Evolutionary conservation across 495 filamentous ascomycete species (phyloP).

Genomic region (Penicillium dipodomyicola): DNA sequence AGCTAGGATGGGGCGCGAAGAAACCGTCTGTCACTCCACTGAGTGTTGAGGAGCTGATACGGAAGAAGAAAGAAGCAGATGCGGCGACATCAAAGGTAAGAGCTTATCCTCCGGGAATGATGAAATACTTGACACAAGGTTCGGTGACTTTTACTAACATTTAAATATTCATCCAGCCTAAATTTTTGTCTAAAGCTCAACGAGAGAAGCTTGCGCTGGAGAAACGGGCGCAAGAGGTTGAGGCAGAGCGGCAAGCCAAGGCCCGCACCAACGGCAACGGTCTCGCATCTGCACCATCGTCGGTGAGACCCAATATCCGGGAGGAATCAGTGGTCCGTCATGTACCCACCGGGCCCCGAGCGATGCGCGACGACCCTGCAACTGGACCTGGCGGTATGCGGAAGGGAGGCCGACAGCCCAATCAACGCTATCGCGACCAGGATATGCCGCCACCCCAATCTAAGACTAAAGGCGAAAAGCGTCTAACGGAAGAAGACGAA

Average conservation of each 20-base stretch:
- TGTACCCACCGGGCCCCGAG: slow-evolving; percentile 77
- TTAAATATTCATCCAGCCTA: slow-evolving; percentile 57
- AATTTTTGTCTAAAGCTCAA: slow-evolving; percentile 87
- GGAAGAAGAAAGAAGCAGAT: slow-evolving; percentile 76
- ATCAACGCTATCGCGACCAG: slow-evolving; percentile 53
- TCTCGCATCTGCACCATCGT: slow-evolving; percentile 3
- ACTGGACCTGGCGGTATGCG: slow-evolving; percentile 56
- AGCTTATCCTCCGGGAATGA: slow-evolving; percentile 12
- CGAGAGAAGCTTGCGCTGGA: slow-evolving; percentile 83
- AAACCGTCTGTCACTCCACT: slow-evolving; percentile 50
- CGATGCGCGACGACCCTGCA: slow-evolving; percentile 61
- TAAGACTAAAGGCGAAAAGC: slow-evolving; percentile 51
- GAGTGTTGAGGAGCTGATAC: slow-evolving; percentile 73
- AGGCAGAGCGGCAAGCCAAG: slow-evolving; percentile 55
- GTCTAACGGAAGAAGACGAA: slow-evolving; percentile 61
- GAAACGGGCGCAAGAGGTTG: slow-evolving; percentile 80
- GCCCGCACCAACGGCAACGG: slow-evolving; percentile 36
- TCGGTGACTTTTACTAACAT: slow-evolving; percentile 13
- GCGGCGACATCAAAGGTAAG: slow-evolving; percentile 71
- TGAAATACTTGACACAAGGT: background rate
- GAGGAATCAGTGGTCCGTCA: slow-evolving; percentile 5
- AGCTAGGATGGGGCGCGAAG: slow-evolving; percentile 53
- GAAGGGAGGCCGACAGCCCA: slow-evolving; percentile 37
- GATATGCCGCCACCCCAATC: slow-evolving; percentile 54
- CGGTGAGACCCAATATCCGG: slow-evolving; percentile 10